Base-by-base conservation (phyloP, 1,284 basidiomycete genomes). In the Grifola frondosa region DNA sequence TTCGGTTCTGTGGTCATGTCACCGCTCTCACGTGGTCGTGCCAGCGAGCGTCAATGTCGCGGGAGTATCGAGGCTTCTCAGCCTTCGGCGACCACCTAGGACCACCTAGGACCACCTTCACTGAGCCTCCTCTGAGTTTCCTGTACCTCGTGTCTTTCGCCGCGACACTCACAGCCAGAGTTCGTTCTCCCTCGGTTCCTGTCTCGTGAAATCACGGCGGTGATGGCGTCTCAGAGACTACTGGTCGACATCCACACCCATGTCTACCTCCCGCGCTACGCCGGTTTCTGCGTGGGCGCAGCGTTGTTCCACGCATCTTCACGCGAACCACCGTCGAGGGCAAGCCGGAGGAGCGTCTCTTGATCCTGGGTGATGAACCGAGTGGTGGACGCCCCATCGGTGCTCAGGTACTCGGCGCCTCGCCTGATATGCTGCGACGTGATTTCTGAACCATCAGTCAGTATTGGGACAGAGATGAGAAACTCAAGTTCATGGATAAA, bases 211-310 rank as follows among this genome's bases (percentile, higher is more conserved):
- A n/a, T 13, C 40, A 9, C 24, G 24, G 28, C 30, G 38, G 40
- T 37, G 17, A 58, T 61, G 57, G 51, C 60, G 30, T 47, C 66
- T 3, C 57, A 60, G 38, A 58, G 58, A 31, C 68, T 78, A 16
- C 72, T 87, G 32, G 77, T 91, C 37, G 88, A 91, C 66, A 70
- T 91, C 21, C 88, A 91, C 66, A 88, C 86, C 9, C 90, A 91
- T 56, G 77, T 91, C 44, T 92, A 91, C 59, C 77, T 90, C 20
- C 81, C 86, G 7, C 76, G 84, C 37, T 90, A 90, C 61, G 79
- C 80, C 13, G 67, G 77, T 1, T 66, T 86, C 67, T 89, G 33
- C 76, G 84, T 32, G 70, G 77, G 30, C 75, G 87, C 30, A 60
- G 74, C 9, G 62, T 65, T 16, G 84, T 79, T 3, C 89, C 89